Evolutionary conservation across 305 asterid species (phyloP).

Genomic region (Lippia alba): DNA sequence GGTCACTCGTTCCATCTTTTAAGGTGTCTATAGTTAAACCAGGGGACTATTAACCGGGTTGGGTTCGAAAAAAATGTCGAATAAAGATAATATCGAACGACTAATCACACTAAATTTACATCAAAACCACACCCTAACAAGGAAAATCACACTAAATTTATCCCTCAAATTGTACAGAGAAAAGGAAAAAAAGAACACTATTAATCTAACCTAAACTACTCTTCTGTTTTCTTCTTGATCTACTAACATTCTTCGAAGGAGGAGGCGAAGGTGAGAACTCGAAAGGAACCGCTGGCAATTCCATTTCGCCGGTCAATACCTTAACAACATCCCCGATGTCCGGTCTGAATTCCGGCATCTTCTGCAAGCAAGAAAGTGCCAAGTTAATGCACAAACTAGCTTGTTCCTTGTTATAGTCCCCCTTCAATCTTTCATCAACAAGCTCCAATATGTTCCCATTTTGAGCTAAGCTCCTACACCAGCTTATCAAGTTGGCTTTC

Average conservation of each 20-base stretch:
- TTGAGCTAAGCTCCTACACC: conserved; percentile 79
- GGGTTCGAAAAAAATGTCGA: too few relatives aligned
- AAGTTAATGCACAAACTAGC: conserved; percentile 76
- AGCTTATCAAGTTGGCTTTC: conserved; percentile 81
- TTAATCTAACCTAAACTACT: conserved; percentile 42
- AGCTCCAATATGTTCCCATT: conserved; percentile 69
- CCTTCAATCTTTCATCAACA: conserved; percentile 68
- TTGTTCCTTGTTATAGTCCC: conserved; percentile 63
- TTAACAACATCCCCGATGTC: conserved; percentile 72
- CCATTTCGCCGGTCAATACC: conserved; percentile 81
- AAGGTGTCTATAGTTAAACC: too few relatives aligned
- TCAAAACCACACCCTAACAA: neutral
- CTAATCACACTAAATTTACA: neutral
- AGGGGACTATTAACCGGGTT: too few relatives aligned
- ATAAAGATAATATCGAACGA: too few relatives aligned
- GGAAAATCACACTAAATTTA: neutral
- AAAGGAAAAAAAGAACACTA: neutral
- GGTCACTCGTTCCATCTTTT: too few relatives aligned
- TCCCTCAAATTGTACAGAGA: neutral
- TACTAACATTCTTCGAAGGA: conserved; percentile 51
- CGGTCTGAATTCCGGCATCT: conserved; percentile 82
- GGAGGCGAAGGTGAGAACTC: conserved; percentile 93
- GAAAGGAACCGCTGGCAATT: conserved; percentile 64
- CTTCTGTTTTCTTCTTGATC: conserved; percentile 61
- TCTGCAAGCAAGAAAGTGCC: conserved; percentile 90